phyloP scores from a whole-genome alignment of 73 alveolate species.

The Paramecium octaurelia region DNA sequence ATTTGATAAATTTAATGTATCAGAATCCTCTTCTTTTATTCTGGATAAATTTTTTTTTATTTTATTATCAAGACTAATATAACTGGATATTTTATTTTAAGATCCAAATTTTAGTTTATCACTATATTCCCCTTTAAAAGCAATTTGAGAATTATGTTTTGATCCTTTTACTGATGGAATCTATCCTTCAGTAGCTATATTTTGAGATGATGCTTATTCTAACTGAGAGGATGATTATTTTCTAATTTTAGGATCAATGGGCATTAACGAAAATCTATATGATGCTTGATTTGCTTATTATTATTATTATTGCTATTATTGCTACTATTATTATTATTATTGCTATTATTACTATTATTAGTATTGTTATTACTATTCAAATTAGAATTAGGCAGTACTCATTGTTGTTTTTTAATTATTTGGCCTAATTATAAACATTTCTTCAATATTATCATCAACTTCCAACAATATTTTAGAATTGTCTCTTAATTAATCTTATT shows the following conservation, averaged over 20 bases:
- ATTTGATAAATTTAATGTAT: neutral
- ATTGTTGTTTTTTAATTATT: neutral
- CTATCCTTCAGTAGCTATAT: neutral
- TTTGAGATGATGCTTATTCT: neutral
- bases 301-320: neutral
- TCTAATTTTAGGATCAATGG: neutral
- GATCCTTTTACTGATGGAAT: neutral
- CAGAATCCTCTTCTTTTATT: conserved; percentile 33
- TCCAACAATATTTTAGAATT: neutral
- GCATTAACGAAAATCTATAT: neutral
- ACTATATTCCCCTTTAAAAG: neutral
- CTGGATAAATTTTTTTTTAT: neutral
- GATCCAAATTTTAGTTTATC: neutral
- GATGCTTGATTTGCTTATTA: neutral
- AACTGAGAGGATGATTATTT: neutral
- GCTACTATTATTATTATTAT: neutral
- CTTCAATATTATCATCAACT: neutral
- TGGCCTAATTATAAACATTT: neutral
- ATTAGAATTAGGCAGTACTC: neutral
- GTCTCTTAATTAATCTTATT: neutral
- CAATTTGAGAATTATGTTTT: neutral
- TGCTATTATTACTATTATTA: neutral
- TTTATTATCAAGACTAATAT: neutral
- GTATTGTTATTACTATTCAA: neutral
- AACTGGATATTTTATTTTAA: neutral